Base-by-base conservation (phyloP, 495 filamentous ascomycete species). In the Apodospora peruviana region DNA sequence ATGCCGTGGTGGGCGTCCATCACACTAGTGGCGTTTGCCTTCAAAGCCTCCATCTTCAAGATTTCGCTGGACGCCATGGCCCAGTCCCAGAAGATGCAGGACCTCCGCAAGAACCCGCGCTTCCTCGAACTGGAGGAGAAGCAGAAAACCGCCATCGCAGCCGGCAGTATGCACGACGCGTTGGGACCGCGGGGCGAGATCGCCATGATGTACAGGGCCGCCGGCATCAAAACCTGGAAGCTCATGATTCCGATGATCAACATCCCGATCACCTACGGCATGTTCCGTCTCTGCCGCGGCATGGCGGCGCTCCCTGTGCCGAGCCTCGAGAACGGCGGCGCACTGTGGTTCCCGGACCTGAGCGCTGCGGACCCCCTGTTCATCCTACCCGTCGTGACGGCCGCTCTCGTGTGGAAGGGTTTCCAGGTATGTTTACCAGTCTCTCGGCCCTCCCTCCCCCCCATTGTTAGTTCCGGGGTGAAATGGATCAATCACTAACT, bases 1-100 rank as follows among this genome's bases (percentile, higher is more conserved):
- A 63, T 86, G 43, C 86, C 88, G 1, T 96, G 91, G 93, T 89
- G 88, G 82, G 79, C 67, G 5, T 81, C 86, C 48, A 84, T 96
- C 45, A 58, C 81, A 11, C 57, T 77, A 5, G 73, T 83, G 0
- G 81, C 86, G 29, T 2, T 90, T 0, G 27, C 76, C n/a, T 61
- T 89, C 52, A 83, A 91, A 40, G n/a, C 75, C 1, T 58, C 64
- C 9, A 67, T 93, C 17, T 72, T 96, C 59, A 80, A 82, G 44
- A 75, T 81, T 10, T 78, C 80, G 51, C 53, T 91, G 8, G 60
- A 65, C 18, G 76, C 81, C 17, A 71, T 81, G 10, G 81, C 88
- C 51, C 78, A 73, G 19, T 52, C 61, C 9, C 81, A 87, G 12
- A 73, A 71, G 47, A 66, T 84, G 45, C 71, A 75, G 52, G 67